A percentile compares a stretch with the other conserved stretches of the same genome.
Conservation (phyloP, 768 basidiomycete genomes). For the Suillus americanus region DNA sequence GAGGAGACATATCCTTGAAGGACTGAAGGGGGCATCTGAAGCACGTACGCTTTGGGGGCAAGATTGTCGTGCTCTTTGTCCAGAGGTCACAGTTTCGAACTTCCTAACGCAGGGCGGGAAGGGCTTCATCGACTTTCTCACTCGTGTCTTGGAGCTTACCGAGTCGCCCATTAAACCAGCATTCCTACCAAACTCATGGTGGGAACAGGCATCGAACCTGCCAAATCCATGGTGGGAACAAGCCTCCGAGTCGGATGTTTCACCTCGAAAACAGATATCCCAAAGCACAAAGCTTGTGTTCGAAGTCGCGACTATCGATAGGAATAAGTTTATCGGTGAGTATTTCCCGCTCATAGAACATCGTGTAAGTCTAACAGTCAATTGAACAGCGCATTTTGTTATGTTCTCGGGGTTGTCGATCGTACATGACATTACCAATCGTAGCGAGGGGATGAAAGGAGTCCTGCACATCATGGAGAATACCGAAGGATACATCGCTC, state of each 20-base stretch:
- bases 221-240: constrained; percentile 13
- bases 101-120: constrained; percentile 13
- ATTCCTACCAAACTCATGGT: constrained; percentile 2
- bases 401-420: constrained; percentile 7
- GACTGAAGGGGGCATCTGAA: constrained; percentile 12
- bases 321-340: constrained; percentile 22
- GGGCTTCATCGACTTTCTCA: constrained; percentile 8
- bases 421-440: background rate
- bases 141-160: constrained; percentile 1
- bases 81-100: constrained; percentile 14
- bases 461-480: constrained; percentile 6
- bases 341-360: background rate
- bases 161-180: background rate
- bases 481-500: background rate
- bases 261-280: background rate
- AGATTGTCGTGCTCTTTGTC: constrained; percentile 19
- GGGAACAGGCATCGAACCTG: constrained; percentile 8
- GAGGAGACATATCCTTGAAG: constrained; percentile 14
- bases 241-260: constrained; percentile 11
- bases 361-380: background rate
- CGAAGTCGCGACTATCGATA: constrained; percentile 10
- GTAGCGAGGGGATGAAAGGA: constrained; percentile 1
- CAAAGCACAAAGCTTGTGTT: constrained; percentile 7
- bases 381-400: constrained; percentile 11
- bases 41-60: background rate